phyloP scores from a whole-genome alignment of 2,329 filamentous ascomycete genomes.

The Dactylonectria estremocensis region DNA sequence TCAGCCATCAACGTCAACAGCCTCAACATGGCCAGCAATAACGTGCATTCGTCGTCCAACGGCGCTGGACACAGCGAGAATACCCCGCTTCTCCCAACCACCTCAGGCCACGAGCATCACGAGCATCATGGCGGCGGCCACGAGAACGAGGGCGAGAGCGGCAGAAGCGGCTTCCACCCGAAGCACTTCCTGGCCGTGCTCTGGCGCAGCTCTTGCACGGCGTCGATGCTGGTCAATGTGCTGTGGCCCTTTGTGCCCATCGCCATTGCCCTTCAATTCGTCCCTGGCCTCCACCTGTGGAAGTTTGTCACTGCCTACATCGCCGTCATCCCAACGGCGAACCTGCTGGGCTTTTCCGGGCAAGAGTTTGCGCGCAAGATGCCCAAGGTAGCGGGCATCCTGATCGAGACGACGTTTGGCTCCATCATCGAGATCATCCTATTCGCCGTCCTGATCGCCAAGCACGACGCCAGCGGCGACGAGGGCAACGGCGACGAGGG shows the following conservation, averaged over 20 bases:
- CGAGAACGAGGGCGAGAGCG: slow-evolving; percentile 61
- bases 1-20: too few species aligned
- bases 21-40: slow-evolving; percentile 9
- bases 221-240: slow-evolving; percentile 63
- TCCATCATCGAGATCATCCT: slow-evolving; percentile 79
- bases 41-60: slow-evolving; percentile 16
- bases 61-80: slow-evolving; percentile 13
- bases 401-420: slow-evolving; percentile 68
- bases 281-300: slow-evolving; percentile 55
- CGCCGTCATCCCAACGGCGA: slow-evolving; percentile 65
- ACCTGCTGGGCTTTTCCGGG: slow-evolving; percentile 62
- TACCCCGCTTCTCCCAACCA: slow-evolving; percentile 51
- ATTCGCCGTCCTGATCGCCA: slow-evolving; percentile 73
- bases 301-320: slow-evolving; percentile 64
- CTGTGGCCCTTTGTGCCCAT: slow-evolving; percentile 65
- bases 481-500: slow-evolving; percentile 50
- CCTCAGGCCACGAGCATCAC: slow-evolving; percentile 33
- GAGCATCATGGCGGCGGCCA: slow-evolving; percentile 27
- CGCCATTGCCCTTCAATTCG: slow-evolving; percentile 59
- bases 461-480: slow-evolving; percentile 40
- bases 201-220: slow-evolving; percentile 60
- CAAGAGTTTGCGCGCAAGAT: slow-evolving; percentile 76
- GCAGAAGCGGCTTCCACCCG: slow-evolving; percentile 60
- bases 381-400: slow-evolving; percentile 72
- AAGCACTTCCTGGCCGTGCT: slow-evolving; percentile 60